phyloP scores from a whole-genome alignment of 345 rosid genomes.

The thale cress (Arabidopsis thaliana) region TAIR10.1 NC_003070.9:2028001-2028500 shows the following conservation, averaged over 20 bases:
- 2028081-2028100: neutral
- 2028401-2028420: neutral
- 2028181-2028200: neutral
- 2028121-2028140: constrained; percentile 9
- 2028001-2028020: too few relatives aligned
- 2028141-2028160: constrained; percentile 13
- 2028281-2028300: constrained; percentile 6
- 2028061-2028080: constrained; percentile 11
- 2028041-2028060: constrained; percentile 9
- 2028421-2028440: neutral
- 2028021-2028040: neutral
- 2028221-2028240: constrained; percentile 7
- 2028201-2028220: neutral
- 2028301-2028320: constrained; percentile 5
- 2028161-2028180: neutral
- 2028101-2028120: constrained; percentile 27
- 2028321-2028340: constrained; percentile 9
- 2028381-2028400: neutral
- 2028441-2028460: neutral
- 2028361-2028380: neutral
- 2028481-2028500: neutral
- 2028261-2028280: neutral
- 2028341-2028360: constrained; percentile 15
- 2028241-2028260: neutral
- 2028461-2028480: neutral